Conservation (phyloP, 108 stramenopile genomes). For the Nitzschia sp. region DNA sequence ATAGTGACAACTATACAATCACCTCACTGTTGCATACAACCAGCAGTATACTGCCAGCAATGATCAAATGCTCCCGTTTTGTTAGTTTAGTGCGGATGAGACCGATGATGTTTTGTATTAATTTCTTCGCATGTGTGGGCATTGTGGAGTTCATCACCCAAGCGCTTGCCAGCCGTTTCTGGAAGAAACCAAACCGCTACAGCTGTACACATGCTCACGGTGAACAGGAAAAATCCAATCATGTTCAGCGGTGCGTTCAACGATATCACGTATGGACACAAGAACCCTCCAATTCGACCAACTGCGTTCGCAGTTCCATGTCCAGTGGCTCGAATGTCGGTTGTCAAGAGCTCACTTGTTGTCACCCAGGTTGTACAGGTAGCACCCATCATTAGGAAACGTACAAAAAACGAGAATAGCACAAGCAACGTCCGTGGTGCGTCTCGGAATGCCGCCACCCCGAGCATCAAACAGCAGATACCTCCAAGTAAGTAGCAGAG, state of each 20-base stretch:
- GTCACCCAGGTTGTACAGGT: constrained; percentile 58
- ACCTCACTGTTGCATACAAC: no score
- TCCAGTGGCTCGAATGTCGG: constrained; percentile 71
- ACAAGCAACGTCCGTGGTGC: background rate
- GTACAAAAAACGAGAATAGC: background rate
- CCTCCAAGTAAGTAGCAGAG: constrained; percentile 46
- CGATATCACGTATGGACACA: constrained; percentile 46
- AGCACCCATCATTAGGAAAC: constrained; percentile 24
- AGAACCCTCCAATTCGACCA: constrained; percentile 45
- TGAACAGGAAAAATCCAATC: constrained; percentile 38
- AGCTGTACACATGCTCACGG: constrained; percentile 24
- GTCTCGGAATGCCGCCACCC: constrained; percentile 6
- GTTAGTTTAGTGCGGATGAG: no score
- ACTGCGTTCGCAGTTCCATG: constrained; percentile 55
- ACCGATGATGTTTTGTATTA: no score
- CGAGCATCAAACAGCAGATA: constrained; percentile 28
- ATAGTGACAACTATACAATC: no score
- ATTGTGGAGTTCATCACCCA: constrained; percentile 17
- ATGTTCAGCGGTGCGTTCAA: constrained; percentile 19
- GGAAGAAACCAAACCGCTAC: constrained; percentile 17
- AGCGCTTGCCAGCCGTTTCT: constrained; percentile 35
- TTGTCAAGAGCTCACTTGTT: constrained; percentile 67
- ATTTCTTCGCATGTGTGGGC: no score
- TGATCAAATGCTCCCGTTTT: no score
- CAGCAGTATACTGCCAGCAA: no score